Evolutionary conservation across 2,329 filamentous ascomycete species (phyloP).

Genomic region (Phaeosphaeria sp.): DNA sequence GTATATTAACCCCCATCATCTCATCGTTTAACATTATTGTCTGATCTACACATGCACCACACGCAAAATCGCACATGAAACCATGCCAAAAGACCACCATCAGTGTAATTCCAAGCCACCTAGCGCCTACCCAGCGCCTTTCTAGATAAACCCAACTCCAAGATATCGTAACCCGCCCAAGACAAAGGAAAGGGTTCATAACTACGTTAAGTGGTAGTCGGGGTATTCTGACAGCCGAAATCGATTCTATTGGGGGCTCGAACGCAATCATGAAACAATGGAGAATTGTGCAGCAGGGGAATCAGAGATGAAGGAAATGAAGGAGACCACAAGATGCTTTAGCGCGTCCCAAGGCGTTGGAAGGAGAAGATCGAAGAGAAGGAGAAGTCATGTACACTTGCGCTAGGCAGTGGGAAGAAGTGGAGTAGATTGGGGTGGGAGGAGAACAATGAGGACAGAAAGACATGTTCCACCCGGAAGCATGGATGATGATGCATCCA

Average conservation of each 20-base stretch:
- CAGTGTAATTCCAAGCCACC: neutral
- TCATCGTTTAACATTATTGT: neutral
- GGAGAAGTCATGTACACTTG: neutral
- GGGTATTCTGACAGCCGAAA: conserved; percentile 4
- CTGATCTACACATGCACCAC: no score
- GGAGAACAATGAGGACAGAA: neutral
- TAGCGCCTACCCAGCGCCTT: neutral
- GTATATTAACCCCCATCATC: neutral
- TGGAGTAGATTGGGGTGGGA: neutral
- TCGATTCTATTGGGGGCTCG: neutral
- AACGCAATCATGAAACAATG: neutral
- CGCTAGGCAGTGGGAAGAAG: neutral
- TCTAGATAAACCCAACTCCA: neutral
- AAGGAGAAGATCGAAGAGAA: neutral
- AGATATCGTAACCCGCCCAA: neutral
- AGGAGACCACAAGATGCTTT: neutral
- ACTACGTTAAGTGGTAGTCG: conserved; percentile 1
- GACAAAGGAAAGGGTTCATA: neutral
- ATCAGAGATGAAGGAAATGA: neutral
- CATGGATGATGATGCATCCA: no score
- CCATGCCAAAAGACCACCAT: no score
- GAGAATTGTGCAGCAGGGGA: neutral
- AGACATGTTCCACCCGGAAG: neutral
- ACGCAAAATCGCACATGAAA: no score
- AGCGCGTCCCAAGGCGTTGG: neutral